Percentiles rank a stretch among this genome's conserved stretches.
phyloP scores from a whole-genome alignment of 1,139 yeast species.

The Sugiyamaella neomexicana region DNA sequence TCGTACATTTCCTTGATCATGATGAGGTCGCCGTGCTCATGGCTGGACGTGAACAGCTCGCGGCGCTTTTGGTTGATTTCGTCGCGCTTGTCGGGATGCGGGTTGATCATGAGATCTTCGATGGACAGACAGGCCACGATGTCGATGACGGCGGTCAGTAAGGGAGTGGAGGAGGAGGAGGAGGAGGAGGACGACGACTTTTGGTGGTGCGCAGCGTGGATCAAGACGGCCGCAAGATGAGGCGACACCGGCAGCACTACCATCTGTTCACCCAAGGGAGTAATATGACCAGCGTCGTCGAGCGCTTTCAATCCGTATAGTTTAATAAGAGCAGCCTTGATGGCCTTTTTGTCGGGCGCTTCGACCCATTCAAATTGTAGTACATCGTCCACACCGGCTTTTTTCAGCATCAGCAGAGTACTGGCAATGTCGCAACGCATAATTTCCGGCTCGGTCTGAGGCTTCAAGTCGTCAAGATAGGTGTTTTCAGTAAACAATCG shows the following conservation, averaged over 20 bases:
- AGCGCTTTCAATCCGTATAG: conserved; percentile 79
- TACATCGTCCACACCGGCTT: conserved; percentile 79
- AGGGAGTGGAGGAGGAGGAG: conserved; percentile 11
- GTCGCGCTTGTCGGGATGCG: conserved; percentile 77
- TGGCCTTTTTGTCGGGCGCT: conserved; percentile 77
- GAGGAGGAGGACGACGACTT: conserved; percentile 37
- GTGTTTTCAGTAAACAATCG: conserved; percentile 77
- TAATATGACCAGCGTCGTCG: conserved; percentile 71
- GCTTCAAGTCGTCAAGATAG: conserved; percentile 55
- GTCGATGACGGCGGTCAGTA: conserved; percentile 68
- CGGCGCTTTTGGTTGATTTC: conserved; percentile 58
- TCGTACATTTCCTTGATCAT: conserved; percentile 78
- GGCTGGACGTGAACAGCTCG: conserved; percentile 64
- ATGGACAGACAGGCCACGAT: conserved; percentile 92
- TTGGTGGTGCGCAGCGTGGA: conserved; percentile 54
- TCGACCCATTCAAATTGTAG: conserved; percentile 91
- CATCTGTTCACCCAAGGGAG: conserved; percentile 77
- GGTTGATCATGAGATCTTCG: conserved; percentile 79
- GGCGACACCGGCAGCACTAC: conserved; percentile 89
- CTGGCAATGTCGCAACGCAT: conserved; percentile 80
- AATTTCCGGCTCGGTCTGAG: conserved; percentile 91
- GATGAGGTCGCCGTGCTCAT: conserved; percentile 75
- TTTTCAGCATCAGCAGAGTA: conserved; percentile 80
- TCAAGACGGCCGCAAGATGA: conserved; percentile 82
- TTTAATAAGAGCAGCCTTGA: conserved; percentile 73